These are phyloP conservation scores for Mrakia hoshinonis DNA, from an alignment of 768 basidiomycete genomes.

Conservation along the genomic window DNA sequence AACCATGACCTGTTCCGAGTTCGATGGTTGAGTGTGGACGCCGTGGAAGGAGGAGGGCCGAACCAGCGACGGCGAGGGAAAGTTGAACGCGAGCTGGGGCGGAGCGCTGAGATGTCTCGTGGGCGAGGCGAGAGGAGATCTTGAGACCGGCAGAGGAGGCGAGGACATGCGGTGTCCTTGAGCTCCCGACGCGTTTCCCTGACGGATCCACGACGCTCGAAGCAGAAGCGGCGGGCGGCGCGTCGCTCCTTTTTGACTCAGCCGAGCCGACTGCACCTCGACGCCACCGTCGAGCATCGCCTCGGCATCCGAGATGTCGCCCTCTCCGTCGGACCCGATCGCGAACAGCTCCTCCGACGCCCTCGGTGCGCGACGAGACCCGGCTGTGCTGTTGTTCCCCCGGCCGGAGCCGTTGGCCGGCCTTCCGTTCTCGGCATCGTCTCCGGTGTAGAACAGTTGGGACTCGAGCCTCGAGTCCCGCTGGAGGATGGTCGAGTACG, in stretches of 20 bases:
- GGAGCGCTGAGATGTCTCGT: not conserved
- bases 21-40: too few relatives aligned
- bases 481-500: constrained; percentile 8
- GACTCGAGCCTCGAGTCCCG: not conserved
- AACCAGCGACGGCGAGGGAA: not conserved
- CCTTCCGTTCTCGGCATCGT: not conserved
- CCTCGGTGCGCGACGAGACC: not conserved
- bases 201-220: not conserved
- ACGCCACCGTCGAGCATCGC: not conserved
- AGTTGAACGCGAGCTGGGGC: not conserved
- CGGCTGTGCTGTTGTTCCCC: not conserved
- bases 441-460: not conserved
- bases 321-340: not conserved
- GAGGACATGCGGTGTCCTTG: not conserved
- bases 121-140: not conserved
- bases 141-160: not conserved
- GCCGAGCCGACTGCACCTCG: not conserved
- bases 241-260: constrained; percentile 6
- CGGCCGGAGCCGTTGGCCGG: not conserved
- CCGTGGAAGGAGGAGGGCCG: not conserved
- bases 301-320: constrained; percentile 3
- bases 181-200: not conserved
- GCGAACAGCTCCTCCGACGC: not conserved
- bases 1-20: not conserved
- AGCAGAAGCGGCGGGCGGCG: not conserved